Evolutionary conservation across 73 alveolate species (phyloP).

Genomic region (Tetrahymena thermophila): DNA sequence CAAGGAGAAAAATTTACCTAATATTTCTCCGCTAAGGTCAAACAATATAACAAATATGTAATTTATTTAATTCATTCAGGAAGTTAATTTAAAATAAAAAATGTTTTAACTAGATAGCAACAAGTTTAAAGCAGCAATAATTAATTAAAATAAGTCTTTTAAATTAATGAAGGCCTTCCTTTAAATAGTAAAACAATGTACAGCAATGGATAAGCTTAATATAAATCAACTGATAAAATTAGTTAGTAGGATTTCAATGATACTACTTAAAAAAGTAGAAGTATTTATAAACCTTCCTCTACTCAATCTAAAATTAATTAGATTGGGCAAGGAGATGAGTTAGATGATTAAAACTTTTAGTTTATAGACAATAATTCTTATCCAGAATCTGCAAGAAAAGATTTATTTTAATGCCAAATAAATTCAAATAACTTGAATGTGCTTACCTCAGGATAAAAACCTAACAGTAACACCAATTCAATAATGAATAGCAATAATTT

Average conservation of each 20-base stretch:
- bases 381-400: neutral
- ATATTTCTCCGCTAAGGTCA: neutral
- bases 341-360: neutral
- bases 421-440: neutral
- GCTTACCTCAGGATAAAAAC: neutral
- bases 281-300: neutral
- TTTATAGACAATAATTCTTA: neutral
- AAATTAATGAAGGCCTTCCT: neutral
- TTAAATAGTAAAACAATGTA: neutral
- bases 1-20: neutral
- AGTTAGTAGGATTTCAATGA: neutral
- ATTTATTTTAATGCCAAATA: neutral
- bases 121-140: neutral
- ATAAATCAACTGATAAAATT: neutral
- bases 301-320: neutral
- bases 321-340: neutral
- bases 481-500: neutral
- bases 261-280: neutral
- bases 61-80: neutral
- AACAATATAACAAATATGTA: neutral
- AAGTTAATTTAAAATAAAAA: neutral
- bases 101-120: neutral
- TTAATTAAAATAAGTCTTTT: neutral
- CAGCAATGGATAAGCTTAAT: neutral
- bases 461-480: neutral